Evolutionary conservation across 148 eudicot genomes (phyloP).

Genomic region (Rhododendron ovatum): DNA sequence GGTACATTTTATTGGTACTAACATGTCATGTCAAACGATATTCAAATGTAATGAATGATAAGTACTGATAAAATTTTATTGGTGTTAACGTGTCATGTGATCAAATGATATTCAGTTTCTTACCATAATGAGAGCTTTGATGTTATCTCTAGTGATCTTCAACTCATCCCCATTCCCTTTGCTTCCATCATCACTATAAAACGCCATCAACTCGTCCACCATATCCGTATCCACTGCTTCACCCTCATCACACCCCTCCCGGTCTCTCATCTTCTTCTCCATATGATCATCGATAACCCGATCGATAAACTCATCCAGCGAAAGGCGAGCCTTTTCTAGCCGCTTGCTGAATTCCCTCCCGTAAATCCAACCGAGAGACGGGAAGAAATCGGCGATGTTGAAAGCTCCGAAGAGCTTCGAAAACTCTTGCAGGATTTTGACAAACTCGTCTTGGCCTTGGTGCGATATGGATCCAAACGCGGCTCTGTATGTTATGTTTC

Average conservation of each 20-base stretch:
- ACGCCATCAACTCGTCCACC: constrained; percentile 84
- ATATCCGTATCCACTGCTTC: constrained; percentile 37
- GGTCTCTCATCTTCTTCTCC: neutral
- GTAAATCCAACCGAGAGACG: constrained; percentile 20
- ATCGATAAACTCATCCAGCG: constrained; percentile 28
- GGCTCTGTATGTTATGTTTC: constrained; percentile 21
- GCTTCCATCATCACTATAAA: constrained; percentile 52
- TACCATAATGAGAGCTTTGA: constrained; percentile 96
- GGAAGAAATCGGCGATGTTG: constrained; percentile 26
- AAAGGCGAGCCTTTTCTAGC: constrained; percentile 21
- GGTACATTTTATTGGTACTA: too few relatives aligned
- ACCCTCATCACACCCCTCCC: neutral
- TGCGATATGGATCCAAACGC: constrained; percentile 29
- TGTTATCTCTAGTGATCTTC: constrained; percentile 71
- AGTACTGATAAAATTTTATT: too few relatives aligned
- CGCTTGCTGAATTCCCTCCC: constrained; percentile 6
- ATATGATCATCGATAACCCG: constrained; percentile 24
- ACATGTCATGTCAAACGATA: neutral
- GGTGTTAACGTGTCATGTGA: neutral
- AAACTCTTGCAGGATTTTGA: constrained; percentile 30
- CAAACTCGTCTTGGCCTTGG: constrained; percentile 27
- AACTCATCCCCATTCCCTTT: constrained; percentile 53
- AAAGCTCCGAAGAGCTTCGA: constrained; percentile 31
- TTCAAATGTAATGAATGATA: neutral
- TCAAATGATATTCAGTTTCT: neutral